Conservation (phyloP, 2,329 filamentous ascomycete species). For the Nemania sp. region DNA sequence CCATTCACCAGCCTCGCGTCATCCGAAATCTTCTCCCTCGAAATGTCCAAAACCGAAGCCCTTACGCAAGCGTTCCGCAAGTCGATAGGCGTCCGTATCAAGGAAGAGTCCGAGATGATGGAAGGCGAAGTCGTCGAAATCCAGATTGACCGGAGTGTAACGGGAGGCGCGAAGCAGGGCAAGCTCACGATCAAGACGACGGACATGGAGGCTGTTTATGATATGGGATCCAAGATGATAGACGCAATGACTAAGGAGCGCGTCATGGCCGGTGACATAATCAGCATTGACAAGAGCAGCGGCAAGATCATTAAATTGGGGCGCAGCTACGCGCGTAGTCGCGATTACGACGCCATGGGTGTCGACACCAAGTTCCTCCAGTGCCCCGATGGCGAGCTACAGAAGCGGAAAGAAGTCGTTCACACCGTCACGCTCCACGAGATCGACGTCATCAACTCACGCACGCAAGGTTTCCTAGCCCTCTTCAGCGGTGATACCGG, state of each 20-base stretch:
- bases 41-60: constrained; percentile 99
- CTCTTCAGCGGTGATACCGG: constrained; percentile 98
- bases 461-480: constrained; percentile 96
- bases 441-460: constrained; percentile 98
- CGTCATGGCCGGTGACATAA: constrained; percentile 97
- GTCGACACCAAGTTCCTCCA: constrained; percentile 98
- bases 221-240: constrained; percentile 99
- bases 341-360: constrained; percentile 99
- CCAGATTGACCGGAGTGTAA: constrained; percentile 95
- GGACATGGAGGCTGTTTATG: constrained; percentile 99
- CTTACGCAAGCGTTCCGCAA: constrained; percentile 98
- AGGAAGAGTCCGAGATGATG: constrained; percentile 98
- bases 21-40: constrained; percentile 96
- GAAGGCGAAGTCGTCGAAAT: constrained; percentile 99
- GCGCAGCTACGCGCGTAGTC: constrained; percentile 88
- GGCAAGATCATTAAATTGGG: constrained; percentile 98
- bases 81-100: constrained; percentile 96
- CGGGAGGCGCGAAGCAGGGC: constrained; percentile 94
- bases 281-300: constrained; percentile 97
- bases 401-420: constrained; percentile 94
- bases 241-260: constrained; percentile 99
- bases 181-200: constrained; percentile 99
- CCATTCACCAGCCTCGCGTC: constrained; percentile 95
- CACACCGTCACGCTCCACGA: constrained; percentile 97
- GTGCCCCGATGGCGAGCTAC: constrained; percentile 94